phyloP scores from a whole-genome alignment of 345 rosid genomes.

The Eutrema heterophyllum region DNA sequence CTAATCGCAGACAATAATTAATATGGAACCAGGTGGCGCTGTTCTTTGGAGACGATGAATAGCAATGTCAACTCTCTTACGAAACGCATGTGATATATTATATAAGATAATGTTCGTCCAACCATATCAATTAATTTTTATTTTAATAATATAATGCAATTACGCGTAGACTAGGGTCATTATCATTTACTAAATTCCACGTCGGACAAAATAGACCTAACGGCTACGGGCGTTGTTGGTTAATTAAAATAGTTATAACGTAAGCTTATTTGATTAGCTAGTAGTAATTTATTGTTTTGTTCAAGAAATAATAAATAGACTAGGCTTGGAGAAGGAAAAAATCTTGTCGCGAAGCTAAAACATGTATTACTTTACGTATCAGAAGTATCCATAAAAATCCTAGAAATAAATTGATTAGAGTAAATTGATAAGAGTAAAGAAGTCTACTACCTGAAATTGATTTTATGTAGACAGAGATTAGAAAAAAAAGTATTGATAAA shows the following conservation, averaged over 20 bases:
- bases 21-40: constrained; percentile 34
- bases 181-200: constrained; percentile 31
- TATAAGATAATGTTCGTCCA: constrained; percentile 31
- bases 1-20: constrained; percentile 21
- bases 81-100: constrained; percentile 32
- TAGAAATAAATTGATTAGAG: not conserved
- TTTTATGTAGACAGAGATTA: not conserved
- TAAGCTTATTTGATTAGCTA: constrained; percentile 21
- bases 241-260: constrained; percentile 3
- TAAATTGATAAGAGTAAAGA: not conserved
- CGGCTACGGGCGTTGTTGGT: constrained; percentile 29
- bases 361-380: not conserved
- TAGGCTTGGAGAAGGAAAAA: not conserved
- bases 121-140: constrained; percentile 31
- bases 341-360: not conserved
- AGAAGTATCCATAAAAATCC: not conserved
- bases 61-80: constrained; percentile 33
- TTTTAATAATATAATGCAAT: constrained; percentile 21
- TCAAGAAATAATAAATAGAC: constrained; percentile 1
- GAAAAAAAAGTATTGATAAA: not conserved
- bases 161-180: constrained; percentile 36
- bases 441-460: not conserved
- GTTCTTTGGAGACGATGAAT: constrained; percentile 36
- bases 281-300: not conserved
- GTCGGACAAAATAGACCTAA: constrained; percentile 24